Conservation (phyloP, 208 protist genomes). For the Crithidia brevicula region DNA sequence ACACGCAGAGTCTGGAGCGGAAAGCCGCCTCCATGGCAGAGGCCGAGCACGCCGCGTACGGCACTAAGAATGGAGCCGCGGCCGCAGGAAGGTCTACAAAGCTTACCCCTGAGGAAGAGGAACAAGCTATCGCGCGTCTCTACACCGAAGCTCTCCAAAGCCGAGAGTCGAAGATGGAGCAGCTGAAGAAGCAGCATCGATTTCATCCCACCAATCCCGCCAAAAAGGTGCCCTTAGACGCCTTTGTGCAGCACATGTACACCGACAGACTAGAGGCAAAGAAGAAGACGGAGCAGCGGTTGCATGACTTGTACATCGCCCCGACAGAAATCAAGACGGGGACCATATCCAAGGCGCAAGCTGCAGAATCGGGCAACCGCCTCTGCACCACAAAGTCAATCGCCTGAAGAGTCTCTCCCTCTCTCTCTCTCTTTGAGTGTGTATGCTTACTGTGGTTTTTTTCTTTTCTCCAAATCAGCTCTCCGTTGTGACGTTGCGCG, state of each 20-base stretch:
- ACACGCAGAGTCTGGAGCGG: constrained; percentile 54
- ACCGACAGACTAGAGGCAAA: constrained; percentile 54
- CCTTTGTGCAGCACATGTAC: constrained; percentile 85
- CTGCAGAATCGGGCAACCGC: constrained; percentile 25
- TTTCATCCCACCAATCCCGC: constrained; percentile 17
- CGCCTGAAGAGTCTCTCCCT: background rate
- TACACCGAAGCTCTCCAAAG: constrained; percentile 51
- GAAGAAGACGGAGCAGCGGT: constrained; percentile 69
- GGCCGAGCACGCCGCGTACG: constrained; percentile 28
- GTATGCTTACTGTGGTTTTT: no score
- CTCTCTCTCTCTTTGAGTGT: no score
- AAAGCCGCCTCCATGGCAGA: constrained; percentile 34
- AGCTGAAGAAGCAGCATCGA: constrained; percentile 41
- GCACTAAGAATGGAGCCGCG: background rate
- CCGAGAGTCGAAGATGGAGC: constrained; percentile 37
- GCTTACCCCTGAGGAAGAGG: constrained; percentile 40
- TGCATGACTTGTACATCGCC: constrained; percentile 77
- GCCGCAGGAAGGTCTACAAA: background rate
- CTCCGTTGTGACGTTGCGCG: no score
- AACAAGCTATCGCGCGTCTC: constrained; percentile 49
- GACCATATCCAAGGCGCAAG: constrained; percentile 36
- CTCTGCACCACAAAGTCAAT: constrained; percentile 37
- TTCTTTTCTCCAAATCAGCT: no score
- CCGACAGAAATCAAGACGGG: constrained; percentile 61
- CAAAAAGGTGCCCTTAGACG: constrained; percentile 49